phyloP scores from a whole-genome alignment of 306 rosid genomes.

The Gillenia trifoliata region DNA sequence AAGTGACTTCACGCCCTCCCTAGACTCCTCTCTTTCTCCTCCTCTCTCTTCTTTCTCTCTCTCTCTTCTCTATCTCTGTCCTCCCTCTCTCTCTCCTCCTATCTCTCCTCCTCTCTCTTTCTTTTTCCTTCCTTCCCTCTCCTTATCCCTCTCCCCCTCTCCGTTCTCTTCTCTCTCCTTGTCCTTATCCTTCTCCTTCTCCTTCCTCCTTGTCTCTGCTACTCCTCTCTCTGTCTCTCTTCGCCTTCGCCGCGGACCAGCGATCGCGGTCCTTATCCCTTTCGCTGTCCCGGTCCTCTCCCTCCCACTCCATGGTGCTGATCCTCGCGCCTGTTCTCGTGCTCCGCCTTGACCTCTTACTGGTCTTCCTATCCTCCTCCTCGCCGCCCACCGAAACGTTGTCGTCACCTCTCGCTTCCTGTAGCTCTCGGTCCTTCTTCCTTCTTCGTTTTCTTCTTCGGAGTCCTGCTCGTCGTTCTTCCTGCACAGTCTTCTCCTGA shows the following conservation, averaged over 20 bases:
- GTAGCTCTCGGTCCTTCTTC: constrained; percentile 51
- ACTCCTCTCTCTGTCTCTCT: constrained; percentile 26
- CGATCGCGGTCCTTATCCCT: constrained; percentile 40
- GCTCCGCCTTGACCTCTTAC: constrained; percentile 54
- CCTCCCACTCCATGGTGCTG: constrained; percentile 47
- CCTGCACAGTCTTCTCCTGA: constrained; percentile 94
- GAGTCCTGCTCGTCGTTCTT: constrained; percentile 52
- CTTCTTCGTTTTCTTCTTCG: constrained; percentile 50
- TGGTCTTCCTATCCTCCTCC: constrained; percentile 49
- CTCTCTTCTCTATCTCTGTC: constrained; percentile 18
- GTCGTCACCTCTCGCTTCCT: constrained; percentile 66
- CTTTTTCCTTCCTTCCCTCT: constrained; percentile 21
- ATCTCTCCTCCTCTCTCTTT: constrained; percentile 18
- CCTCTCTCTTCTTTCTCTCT: too few species aligned
- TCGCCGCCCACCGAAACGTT: constrained; percentile 27
- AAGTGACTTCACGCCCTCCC: not conserved
- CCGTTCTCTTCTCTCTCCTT: constrained; percentile 27
- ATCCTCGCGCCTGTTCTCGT: constrained; percentile 65
- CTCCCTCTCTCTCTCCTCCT: constrained; percentile 19
- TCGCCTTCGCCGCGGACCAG: constrained; percentile 29
- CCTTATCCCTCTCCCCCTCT: constrained; percentile 15
- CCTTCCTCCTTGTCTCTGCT: constrained; percentile 33
- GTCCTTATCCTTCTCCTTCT: constrained; percentile 14
- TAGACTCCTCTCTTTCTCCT: constrained; percentile 14
- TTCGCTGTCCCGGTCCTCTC: constrained; percentile 44